These are phyloP conservation scores for Zelonia costaricensis DNA, from an alignment of 208 protist genomes.

Conservation along the genomic window DNA sequence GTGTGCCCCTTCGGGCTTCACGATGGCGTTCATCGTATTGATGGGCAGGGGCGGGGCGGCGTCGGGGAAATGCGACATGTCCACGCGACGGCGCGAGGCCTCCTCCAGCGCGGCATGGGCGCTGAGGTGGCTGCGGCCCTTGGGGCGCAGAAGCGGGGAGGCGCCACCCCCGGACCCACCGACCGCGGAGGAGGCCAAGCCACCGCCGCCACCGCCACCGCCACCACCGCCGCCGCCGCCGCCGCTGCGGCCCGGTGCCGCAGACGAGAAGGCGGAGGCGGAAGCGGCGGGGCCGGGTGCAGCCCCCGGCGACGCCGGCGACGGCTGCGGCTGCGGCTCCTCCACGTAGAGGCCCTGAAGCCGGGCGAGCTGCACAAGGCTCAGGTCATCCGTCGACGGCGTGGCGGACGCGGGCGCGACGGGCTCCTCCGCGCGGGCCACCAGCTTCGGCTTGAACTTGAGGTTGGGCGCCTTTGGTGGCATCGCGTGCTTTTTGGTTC, in stretches of 20 bases:
- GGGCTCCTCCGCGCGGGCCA: conserved; percentile 33
- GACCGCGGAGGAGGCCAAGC: neutral
- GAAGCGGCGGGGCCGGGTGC: conserved; percentile 1
- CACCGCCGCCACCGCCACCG: conserved; percentile 2
- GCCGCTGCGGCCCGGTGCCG: neutral
- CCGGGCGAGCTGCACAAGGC: conserved; percentile 59
- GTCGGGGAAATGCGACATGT: conserved; percentile 29
- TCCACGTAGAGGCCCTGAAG: conserved; percentile 51
- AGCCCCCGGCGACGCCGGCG: neutral
- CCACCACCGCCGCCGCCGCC: conserved; percentile 5
- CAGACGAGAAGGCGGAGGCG: no score
- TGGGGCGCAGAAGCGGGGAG: conserved; percentile 19
- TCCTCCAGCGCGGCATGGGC: conserved; percentile 40
- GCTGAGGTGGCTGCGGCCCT: conserved; percentile 19
- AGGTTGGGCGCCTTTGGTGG: conserved; percentile 69
- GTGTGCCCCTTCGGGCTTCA: conserved; percentile 9
- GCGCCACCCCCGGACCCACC: neutral
- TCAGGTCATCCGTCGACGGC: conserved; percentile 31
- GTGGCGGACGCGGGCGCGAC: conserved; percentile 5
- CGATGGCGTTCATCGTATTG: conserved; percentile 61
- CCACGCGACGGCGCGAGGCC: conserved; percentile 36
- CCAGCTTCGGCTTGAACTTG: conserved; percentile 69
- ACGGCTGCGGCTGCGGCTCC: conserved; percentile 3
- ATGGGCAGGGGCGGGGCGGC: conserved; percentile 41
- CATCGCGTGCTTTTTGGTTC: conserved; percentile 23